phyloP scores from a whole-genome alignment of 768 basidiomycete genomes.

The Amanita molliuscula region DNA sequence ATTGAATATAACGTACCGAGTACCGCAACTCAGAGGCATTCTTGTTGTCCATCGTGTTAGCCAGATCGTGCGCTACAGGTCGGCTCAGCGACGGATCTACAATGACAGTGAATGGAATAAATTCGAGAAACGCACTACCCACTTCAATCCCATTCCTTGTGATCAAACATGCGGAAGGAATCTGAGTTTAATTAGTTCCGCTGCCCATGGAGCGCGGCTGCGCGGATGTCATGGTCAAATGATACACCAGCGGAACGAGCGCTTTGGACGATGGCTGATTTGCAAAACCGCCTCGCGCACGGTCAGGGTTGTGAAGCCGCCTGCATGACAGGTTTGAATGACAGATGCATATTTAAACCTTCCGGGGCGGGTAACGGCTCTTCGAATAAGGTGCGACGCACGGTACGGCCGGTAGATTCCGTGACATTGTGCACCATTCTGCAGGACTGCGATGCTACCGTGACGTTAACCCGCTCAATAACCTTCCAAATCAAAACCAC shows the following conservation, averaged over 20 bases:
- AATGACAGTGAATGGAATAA: background rate
- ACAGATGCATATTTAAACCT: background rate
- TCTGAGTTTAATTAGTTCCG: background rate
- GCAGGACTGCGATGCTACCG: background rate
- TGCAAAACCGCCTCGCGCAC: background rate
- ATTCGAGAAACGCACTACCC: background rate
- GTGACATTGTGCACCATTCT: background rate
- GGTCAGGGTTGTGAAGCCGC: background rate
- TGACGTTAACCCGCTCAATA: conserved; percentile 13
- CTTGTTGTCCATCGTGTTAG: background rate
- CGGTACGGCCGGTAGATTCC: background rate
- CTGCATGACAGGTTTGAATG: background rate
- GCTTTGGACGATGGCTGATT: background rate
- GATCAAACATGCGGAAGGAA: background rate
- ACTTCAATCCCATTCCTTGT: background rate
- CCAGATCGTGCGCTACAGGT: background rate
- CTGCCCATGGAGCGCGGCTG: background rate
- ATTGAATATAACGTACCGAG: background rate
- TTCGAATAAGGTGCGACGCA: background rate
- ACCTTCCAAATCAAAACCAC: conserved; percentile 19
- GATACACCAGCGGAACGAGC: background rate
- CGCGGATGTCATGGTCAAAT: background rate
- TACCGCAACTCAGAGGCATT: background rate
- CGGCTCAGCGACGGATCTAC: background rate
- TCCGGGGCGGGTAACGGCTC: too few species aligned